Percentiles rank a stretch among this genome's conserved stretches.
Conservation (phyloP, 768 basidiomycete species). For the Tulasnella sp. region DNA sequence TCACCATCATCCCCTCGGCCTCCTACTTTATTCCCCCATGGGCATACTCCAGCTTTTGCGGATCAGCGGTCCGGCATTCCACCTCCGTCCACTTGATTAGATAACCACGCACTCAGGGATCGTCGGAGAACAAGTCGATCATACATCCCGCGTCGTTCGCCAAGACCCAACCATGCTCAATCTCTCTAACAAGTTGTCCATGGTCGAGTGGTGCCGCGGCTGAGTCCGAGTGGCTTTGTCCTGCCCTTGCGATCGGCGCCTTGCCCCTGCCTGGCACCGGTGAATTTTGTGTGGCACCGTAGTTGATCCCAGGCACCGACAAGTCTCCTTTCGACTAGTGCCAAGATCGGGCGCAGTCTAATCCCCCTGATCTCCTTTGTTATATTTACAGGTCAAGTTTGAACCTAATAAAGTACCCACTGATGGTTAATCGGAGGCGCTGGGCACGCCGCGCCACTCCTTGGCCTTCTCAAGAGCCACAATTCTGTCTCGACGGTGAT, state of each 20-base stretch:
- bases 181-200: not conserved
- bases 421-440: not conserved
- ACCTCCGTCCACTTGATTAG: not conserved
- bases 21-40: slow-evolving; percentile 14
- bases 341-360: slow-evolving; percentile 3
- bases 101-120: not conserved
- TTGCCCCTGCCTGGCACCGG: not conserved
- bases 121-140: no score
- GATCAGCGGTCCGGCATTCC: not conserved
- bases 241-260: not conserved
- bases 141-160: not conserved
- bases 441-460: not conserved
- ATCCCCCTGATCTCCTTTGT: not conserved
- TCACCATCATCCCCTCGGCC: not conserved
- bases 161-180: not conserved
- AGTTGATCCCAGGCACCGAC: slow-evolving; percentile 17
- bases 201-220: not conserved
- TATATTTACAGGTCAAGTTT: not conserved
- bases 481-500: not conserved
- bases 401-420: not conserved
- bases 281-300: not conserved
- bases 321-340: slow-evolving; percentile 8
- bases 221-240: not conserved
- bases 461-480: not conserved
- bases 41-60: not conserved